phyloP scores from a whole-genome alignment of 139 green algal species.

The Penium margaritaceum region DNA sequence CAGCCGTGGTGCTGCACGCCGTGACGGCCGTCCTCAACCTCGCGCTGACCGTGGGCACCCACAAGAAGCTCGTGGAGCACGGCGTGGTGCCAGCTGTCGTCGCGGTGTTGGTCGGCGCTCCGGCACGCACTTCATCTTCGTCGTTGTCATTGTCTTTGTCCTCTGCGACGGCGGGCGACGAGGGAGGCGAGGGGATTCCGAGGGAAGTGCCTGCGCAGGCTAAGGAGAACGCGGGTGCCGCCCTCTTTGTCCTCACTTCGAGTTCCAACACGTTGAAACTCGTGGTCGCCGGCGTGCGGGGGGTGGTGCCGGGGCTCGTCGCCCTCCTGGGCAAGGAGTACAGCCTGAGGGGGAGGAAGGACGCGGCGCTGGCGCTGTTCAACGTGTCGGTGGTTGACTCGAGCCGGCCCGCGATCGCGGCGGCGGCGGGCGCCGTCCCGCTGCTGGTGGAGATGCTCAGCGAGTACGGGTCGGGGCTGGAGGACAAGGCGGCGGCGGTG shows the following conservation, averaged over 20 bases:
- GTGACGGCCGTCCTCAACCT: slow-evolving; percentile 1
- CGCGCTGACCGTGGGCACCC: background rate
- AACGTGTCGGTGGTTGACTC: slow-evolving; percentile 33
- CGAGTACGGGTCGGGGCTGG: slow-evolving; percentile 19
- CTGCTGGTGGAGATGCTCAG: slow-evolving; percentile 27
- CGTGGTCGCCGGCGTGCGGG: background rate
- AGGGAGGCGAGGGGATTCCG: background rate
- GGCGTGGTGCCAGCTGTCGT: background rate
- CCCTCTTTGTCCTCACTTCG: slow-evolving; percentile 24
- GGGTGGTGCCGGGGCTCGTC: background rate
- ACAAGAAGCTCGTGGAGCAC: background rate
- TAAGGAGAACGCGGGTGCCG: slow-evolving; percentile 23
- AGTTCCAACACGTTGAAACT: slow-evolving; percentile 32
- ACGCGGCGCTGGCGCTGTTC: slow-evolving; percentile 37
- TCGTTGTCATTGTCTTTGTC: slow-evolving; percentile 1
- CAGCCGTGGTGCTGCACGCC: no score
- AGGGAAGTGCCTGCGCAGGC: background rate
- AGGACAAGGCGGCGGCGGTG: slow-evolving; percentile 39
- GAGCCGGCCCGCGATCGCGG: slow-evolving; percentile 25
- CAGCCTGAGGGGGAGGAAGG: background rate
- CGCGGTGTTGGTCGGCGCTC: background rate
- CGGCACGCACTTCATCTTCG: background rate
- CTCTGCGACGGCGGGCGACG: background rate
- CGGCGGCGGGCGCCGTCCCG: slow-evolving; percentile 5
- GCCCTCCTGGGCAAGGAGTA: slow-evolving; percentile 1